Base-by-base conservation (phyloP, 148 eudicot species). In the Dianthus caryophyllus region DNA sequence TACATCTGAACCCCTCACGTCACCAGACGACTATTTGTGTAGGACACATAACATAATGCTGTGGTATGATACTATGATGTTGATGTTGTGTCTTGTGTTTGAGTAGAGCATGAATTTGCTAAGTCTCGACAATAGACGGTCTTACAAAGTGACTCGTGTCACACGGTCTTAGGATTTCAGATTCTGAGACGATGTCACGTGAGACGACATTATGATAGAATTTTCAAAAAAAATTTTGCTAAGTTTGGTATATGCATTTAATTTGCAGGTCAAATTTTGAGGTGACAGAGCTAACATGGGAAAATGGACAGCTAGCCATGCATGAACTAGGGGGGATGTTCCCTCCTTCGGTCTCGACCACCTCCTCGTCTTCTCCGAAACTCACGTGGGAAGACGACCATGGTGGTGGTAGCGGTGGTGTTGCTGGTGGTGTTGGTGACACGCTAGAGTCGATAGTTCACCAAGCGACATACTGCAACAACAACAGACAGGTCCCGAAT, bases 401-500 rank as follows among this genome's bases (percentile, higher is more conserved):
- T 54, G 46, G 69, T 0, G 73, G 67, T 17, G 73, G 36, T 39
- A 22, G 50, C 21, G 64, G 78, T 9, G 69, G 76, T 2, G 89
- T n/a, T n/a, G n/a, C n/a, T n/a, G n/a, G 36, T 39, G 38, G 50
- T 30, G 64, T 79, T 9, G 69, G 76, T 2, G 89, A 84, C 65
- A 90, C 97, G 17, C 80, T 90, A 46, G 97, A 90, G 67, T 90
- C 97, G 61, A 81, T 90, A 24, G 97, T 90, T 59, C 87, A 87
- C 56, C 93, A 80, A 78, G 88, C 86, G 49, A 75, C 88, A 9
- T 60, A 27, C 69, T 67, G 48, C 71, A 75, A 73, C 74, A 65
- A 75, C 71, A 75, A 73, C 74, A 65, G 73, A 16, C 58, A 62
- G 62, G 69, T 26, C 57, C 64, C 36, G 5, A 78, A 70, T 51